Evolutionary conservation across 106 monocot genomes (phyloP), one percentile per base, ranked within the genome.

Genomic region (Dendrobium chrysotoxum): DNA sequence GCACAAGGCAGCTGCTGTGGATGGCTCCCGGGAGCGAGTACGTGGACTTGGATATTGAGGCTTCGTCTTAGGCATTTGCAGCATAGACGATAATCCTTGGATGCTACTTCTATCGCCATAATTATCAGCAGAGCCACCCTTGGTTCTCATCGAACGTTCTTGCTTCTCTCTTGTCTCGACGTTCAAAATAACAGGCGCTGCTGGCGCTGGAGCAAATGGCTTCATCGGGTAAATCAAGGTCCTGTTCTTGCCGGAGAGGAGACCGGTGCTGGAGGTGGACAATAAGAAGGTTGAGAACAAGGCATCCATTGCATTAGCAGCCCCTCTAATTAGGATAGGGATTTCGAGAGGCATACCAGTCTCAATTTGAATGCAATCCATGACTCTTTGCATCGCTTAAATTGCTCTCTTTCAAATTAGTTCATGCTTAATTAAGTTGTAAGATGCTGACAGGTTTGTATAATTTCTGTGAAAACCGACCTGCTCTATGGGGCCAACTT

Each of bases 1-100:
- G 86, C 91, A 92, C 26, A 92, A 58, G 1, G 77, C 66, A 67
- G 80, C 80, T 7, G 85, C 85, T 5, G 83, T 46, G 25, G 88
- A 82, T 1, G 76, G 15, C 20, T 76, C 18, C 4, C 28, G 30
- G 13, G 0, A 12, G 12, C 23, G 28, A 31, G 15, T 2, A 30
- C 10, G 68, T 40, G 73, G 17, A n/a, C 40, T 28, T 10, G 1
- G 71, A 38, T 7, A 30, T 28, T 50, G 26, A 15, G 61, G 23
- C 17, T 66, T 71, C 58, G 28, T 20, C 9, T 67, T n/a, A 11
- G 54, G 13, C 54, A 13, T 8, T 13, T 54, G 54, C 15, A 3
- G 54, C 13, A 10, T 6, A 46, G 46, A 46, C 46, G 46, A 46
- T 46, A 10, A 46, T 46, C 46, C 46, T 1, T 6, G 4, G 40